These are phyloP conservation scores for Bipolaris cookei DNA, from an alignment of 2,329 filamentous ascomycete genomes.

Conservation along the genomic window DNA sequence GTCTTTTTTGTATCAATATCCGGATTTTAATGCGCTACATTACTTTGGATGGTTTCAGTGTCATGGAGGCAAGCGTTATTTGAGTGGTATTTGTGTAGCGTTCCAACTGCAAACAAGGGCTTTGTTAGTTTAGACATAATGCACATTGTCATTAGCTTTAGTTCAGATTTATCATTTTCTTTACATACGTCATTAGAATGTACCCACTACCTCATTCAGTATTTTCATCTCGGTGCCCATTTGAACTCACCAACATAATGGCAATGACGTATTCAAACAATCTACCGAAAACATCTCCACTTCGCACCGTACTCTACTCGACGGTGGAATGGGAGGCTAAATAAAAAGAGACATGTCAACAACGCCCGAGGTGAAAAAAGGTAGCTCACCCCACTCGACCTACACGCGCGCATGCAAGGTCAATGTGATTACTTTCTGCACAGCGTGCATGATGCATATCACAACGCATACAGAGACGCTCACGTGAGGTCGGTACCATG, in stretches of 20 bases:
- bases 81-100: background rate
- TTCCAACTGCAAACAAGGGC: background rate
- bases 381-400: background rate
- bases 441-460: constrained; percentile 1
- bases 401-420: background rate
- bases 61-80: background rate
- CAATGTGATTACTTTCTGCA: constrained; percentile 2
- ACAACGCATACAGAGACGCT: constrained; percentile 8
- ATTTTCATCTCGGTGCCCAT: background rate
- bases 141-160: background rate
- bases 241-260: background rate
- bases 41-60: background rate
- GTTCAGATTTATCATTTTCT: background rate
- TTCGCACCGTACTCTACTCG: background rate
- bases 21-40: background rate
- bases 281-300: background rate
- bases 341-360: background rate
- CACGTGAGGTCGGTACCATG: constrained; percentile 5
- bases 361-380: background rate
- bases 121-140: background rate
- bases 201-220: background rate
- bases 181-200: background rate
- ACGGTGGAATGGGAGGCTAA: too few species aligned
- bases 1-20: background rate
- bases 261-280: too few species aligned